Base-by-base conservation (phyloP, 1,139 yeast genomes). In the Candida frijolesensis region DNA sequence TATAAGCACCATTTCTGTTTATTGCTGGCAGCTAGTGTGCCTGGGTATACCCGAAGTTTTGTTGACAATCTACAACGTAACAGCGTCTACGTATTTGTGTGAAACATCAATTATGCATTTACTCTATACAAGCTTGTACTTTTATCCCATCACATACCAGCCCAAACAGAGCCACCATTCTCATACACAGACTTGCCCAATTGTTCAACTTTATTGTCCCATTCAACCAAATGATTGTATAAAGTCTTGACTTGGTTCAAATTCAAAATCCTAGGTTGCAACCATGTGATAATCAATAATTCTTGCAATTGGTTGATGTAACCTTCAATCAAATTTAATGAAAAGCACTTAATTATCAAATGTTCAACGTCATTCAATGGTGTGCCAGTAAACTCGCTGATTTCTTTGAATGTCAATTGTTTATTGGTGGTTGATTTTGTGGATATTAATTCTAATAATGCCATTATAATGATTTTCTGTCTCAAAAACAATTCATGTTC, bases 261-360 rank as follows among this genome's bases (percentile, higher is more conserved):
- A 64, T 89, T 89, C 78, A 94, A 85, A 50, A 91, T 89, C 63
- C 98, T 81, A 50, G 99, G 98, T 72, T 94, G 98, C 55, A 92
- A 85, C 98, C 99, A 94, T 19, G 89, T 84, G 49, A 94, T 85
- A 29, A 87, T 83, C 55, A 94, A 89, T 11, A 85, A 72, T 64
- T 86, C 82, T 50, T 83, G 82, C 46, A 91, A 90, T 72, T 94
- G 96, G 66, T 94, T 96, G 61, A 94, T 94, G 49, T 82, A 78
- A 9, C 99, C 99, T 68, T 84, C 83, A 60, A 94, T 80, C 59
- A 95, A 78, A 16, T 89, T 89, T 54, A 94, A 74, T 52, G 95
- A 84, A 56, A 95, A 83, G 45, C 97, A 94, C 72, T 89, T 89
- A 85, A 95, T 94, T 42, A 94, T 87, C 63, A 94, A 76, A 61